phyloP scores from a whole-genome alignment of 2,329 filamentous ascomycete genomes.

The Aspergillus niger region DNA sequence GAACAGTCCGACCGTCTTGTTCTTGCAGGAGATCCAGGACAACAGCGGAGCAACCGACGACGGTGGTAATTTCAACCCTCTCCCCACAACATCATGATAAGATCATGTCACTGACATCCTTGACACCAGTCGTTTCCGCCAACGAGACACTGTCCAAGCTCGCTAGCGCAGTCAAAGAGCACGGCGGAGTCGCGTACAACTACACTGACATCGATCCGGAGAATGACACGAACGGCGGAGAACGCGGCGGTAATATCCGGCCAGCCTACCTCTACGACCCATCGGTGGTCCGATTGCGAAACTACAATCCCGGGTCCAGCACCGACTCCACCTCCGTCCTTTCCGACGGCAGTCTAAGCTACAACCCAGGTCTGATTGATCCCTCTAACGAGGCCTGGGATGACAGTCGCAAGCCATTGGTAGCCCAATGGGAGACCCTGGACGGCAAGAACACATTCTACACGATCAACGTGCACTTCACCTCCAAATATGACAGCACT shows the following conservation, averaged over 20 bases:
- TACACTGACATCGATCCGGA: slow-evolving; percentile 63
- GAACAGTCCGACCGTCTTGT: slow-evolving; percentile 64
- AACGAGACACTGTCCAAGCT: slow-evolving; percentile 63
- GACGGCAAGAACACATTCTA: slow-evolving; percentile 62
- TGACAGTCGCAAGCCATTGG: slow-evolving; percentile 66
- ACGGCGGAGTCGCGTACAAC: slow-evolving; percentile 57
- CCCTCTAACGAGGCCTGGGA: slow-evolving; percentile 62
- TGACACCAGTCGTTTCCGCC: slow-evolving; percentile 47
- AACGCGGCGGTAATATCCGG: slow-evolving; percentile 72
- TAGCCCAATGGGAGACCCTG: slow-evolving; percentile 64
- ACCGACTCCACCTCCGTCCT: slow-evolving; percentile 61
- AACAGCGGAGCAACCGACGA: slow-evolving; percentile 64
- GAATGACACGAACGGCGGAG: slow-evolving; percentile 64
- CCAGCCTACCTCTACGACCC: slow-evolving; percentile 70
- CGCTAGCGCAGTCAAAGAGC: slow-evolving; percentile 52
- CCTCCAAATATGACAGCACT: slow-evolving; percentile 66
- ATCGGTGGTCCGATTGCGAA: slow-evolving; percentile 59
- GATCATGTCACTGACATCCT: background rate
- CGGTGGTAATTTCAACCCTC: slow-evolving; percentile 44
- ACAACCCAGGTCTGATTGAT: slow-evolving; percentile 70
- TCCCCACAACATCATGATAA: background rate
- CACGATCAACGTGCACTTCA: slow-evolving; percentile 71
- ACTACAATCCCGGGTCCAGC: slow-evolving; percentile 58
- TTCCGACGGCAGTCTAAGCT: slow-evolving; percentile 60
- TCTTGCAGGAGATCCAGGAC: slow-evolving; percentile 72